These are phyloP conservation scores for Yamadazyma friedrichii DNA, from an alignment of 1,139 yeast species.

Conservation along the genomic window DNA sequence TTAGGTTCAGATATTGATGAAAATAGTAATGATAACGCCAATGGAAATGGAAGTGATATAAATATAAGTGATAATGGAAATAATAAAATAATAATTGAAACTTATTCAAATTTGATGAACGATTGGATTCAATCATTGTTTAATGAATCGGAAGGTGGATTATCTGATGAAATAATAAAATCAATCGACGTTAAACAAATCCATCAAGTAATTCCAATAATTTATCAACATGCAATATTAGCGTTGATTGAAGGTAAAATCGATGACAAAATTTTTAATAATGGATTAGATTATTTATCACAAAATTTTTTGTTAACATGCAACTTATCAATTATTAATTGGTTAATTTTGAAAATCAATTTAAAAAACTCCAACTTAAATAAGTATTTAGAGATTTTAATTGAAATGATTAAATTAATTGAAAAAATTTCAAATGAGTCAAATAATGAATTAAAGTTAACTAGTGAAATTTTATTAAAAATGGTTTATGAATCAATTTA, in stretches of 20 bases:
- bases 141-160: slow-evolving; percentile 71
- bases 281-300: slow-evolving; percentile 46
- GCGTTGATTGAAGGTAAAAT: slow-evolving; percentile 60
- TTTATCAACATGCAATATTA: slow-evolving; percentile 69
- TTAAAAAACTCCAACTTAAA: slow-evolving; percentile 12
- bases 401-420: slow-evolving; percentile 21
- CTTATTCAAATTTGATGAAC: slow-evolving; percentile 51
- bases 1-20: slow-evolving; percentile 5
- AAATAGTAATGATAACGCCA: slow-evolving; percentile 11
- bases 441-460: slow-evolving; percentile 16
- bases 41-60: slow-evolving; percentile 5
- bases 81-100: slow-evolving; percentile 30
- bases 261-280: slow-evolving; percentile 28
- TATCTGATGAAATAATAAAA: slow-evolving; percentile 78
- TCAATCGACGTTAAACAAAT: slow-evolving; percentile 67
- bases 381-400: slow-evolving; percentile 12
- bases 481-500: slow-evolving; percentile 7
- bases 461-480: slow-evolving; percentile 11
- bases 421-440: slow-evolving; percentile 16
- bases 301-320: slow-evolving; percentile 44
- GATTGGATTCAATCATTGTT: slow-evolving; percentile 83
- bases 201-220: slow-evolving; percentile 65
- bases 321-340: slow-evolving; percentile 33
- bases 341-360: slow-evolving; percentile 23
- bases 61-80: slow-evolving; percentile 19